These are phyloP conservation scores for Fusarium staphyleae DNA, from an alignment of 2,329 filamentous ascomycete genomes.

Conservation along the genomic window DNA sequence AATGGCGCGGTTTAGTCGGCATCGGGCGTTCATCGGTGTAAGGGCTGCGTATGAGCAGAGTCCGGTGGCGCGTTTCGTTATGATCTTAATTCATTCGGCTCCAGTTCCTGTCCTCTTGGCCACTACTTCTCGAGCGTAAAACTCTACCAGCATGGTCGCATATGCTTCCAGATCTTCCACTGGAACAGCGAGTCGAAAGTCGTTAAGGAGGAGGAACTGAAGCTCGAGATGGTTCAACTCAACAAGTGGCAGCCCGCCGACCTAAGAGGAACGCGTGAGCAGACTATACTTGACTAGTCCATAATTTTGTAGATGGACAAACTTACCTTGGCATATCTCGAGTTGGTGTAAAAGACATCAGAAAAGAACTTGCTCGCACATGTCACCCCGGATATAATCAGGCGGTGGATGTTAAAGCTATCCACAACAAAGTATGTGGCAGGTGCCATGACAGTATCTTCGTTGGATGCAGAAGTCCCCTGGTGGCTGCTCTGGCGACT, in stretches of 20 bases:
- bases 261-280: slow-evolving; percentile 60
- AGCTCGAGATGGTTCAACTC: slow-evolving; percentile 96
- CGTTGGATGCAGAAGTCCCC: slow-evolving; percentile 33
- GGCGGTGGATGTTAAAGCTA: slow-evolving; percentile 97
- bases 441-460: slow-evolving; percentile 38
- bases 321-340: slow-evolving; percentile 95
- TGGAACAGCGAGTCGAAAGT: slow-evolving; percentile 90
- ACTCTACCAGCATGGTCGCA: slow-evolving; percentile 97
- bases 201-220: slow-evolving; percentile 93
- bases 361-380: slow-evolving; percentile 99
- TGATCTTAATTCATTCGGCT: slow-evolving; percentile 28
- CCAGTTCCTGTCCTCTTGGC: slow-evolving; percentile 34
- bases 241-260: slow-evolving; percentile 87
- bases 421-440: slow-evolving; percentile 87
- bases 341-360: slow-evolving; percentile 98
- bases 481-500: slow-evolving; percentile 34
- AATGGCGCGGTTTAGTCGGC: background rate
- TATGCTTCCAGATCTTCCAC: slow-evolving; percentile 97
- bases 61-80: background rate
- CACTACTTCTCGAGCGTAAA: slow-evolving; percentile 91
- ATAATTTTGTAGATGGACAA: background rate
- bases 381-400: slow-evolving; percentile 96
- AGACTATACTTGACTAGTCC: background rate
- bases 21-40: background rate
- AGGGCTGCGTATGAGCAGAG: slow-evolving; percentile 3